Evolutionary conservation across 1,284 basidiomycete species (phyloP).

Genomic region (Salmacisia buchloeana): DNA sequence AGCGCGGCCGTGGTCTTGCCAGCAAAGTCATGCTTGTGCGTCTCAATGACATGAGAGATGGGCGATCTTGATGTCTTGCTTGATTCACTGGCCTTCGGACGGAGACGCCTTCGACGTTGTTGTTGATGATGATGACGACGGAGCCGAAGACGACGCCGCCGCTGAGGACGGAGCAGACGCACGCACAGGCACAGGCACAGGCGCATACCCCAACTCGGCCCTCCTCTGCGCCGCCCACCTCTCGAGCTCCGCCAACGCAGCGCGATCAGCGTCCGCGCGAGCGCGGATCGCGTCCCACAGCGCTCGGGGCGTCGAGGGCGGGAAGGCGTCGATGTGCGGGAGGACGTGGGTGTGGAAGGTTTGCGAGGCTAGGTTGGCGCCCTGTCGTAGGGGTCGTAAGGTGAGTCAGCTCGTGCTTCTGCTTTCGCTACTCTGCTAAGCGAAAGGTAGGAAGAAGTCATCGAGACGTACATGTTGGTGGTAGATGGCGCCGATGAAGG

Average conservation of each 20-base stretch:
- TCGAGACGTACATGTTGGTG: conserved; percentile 27
- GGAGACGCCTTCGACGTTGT: no score
- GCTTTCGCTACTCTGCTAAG: neutral
- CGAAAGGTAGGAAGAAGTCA: neutral
- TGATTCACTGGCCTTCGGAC: no score
- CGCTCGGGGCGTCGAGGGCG: neutral
- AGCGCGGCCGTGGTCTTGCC: no score
- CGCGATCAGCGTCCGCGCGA: neutral
- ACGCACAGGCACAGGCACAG: no score
- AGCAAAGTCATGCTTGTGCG: no score
- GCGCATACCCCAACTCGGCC: neutral
- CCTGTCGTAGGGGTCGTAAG: neutral
- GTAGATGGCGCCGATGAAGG: conserved; percentile 48
- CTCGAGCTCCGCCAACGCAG: neutral
- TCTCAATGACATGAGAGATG: no score
- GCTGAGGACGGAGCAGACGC: no score
- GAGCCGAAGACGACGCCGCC: no score
- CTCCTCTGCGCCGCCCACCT: neutral
- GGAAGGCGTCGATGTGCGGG: conserved; percentile 4
- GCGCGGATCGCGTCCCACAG: conserved; percentile 5
- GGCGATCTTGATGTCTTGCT: no score
- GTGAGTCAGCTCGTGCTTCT: neutral
- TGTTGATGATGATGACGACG: no score
- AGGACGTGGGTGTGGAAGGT: conserved; percentile 4
- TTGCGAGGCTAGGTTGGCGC: neutral